These are phyloP conservation scores for Phytophthora parvispora DNA, from an alignment of 352 stramenopile genomes.

Conservation along the genomic window DNA sequence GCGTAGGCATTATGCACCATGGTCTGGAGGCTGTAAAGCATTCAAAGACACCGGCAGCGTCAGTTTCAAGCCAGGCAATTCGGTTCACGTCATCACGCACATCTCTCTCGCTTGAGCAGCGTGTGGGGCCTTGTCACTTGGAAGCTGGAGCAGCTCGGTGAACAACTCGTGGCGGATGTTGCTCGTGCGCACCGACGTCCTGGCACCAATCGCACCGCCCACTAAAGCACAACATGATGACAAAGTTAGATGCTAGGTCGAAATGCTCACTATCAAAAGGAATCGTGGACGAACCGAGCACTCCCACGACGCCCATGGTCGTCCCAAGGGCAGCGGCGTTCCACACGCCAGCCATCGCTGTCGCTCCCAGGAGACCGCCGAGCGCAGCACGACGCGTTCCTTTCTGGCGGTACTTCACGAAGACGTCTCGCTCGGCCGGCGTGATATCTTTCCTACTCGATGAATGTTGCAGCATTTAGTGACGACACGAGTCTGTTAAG, in stretches of 20 bases:
- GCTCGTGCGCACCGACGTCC: slow-evolving; percentile 16
- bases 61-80: background rate
- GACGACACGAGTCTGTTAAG: too few species aligned
- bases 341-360: slow-evolving; percentile 30
- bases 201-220: slow-evolving; percentile 23
- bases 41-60: background rate
- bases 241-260: background rate
- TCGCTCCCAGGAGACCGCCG: slow-evolving; percentile 20
- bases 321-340: slow-evolving; percentile 20
- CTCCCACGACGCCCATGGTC: slow-evolving; percentile 18
- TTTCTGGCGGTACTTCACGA: slow-evolving; percentile 21
- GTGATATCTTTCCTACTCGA: slow-evolving; percentile 16
- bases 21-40: slow-evolving; percentile 22
- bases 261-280: background rate
- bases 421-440: slow-evolving; percentile 23
- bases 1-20: slow-evolving; percentile 30
- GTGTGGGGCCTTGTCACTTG: slow-evolving; percentile 21
- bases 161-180: slow-evolving; percentile 25
- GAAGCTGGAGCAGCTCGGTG: slow-evolving; percentile 25
- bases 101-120: slow-evolving; percentile 20
- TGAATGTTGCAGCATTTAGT: background rate
- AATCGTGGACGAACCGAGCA: slow-evolving; percentile 14
- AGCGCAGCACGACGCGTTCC: slow-evolving; percentile 15
- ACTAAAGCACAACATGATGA: slow-evolving; percentile 6
- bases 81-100: background rate